phyloP scores from a whole-genome alignment of 768 basidiomycete species.

The Pisolithus microcarpus region DNA sequence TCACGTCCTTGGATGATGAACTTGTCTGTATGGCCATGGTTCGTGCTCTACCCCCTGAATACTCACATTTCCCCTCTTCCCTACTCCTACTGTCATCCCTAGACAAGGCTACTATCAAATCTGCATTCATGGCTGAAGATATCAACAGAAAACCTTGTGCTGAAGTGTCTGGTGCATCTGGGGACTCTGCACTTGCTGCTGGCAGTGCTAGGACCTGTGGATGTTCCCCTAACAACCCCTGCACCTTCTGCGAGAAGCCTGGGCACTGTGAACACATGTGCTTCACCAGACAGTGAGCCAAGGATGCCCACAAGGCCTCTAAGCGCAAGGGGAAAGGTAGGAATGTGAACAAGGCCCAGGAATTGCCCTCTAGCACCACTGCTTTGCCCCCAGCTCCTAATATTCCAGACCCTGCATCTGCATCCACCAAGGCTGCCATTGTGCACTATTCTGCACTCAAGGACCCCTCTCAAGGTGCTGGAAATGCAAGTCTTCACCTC shows the following conservation, averaged over 20 bases:
- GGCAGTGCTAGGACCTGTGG: background rate
- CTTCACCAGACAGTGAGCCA: background rate
- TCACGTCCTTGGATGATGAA: background rate
- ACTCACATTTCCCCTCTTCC: slow-evolving; percentile 8
- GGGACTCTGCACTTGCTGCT: too few relatives aligned
- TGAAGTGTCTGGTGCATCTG: too few relatives aligned
- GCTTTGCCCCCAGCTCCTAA: too few relatives aligned
- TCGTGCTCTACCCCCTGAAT: slow-evolving; percentile 4
- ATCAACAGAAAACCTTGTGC: too few relatives aligned
- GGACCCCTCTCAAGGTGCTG: too few relatives aligned
- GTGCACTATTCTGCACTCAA: too few relatives aligned
- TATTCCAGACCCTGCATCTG: background rate
- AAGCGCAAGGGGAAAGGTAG: background rate
- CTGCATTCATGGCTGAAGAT: too few relatives aligned
- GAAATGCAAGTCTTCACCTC: too few relatives aligned
- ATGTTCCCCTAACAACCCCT: background rate
- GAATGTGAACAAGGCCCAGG: background rate
- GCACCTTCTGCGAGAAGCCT: background rate
- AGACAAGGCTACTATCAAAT: too few relatives aligned
- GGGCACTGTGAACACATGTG: background rate
- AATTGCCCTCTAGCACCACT: background rate
- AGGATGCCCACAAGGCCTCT: background rate
- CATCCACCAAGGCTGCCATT: background rate
- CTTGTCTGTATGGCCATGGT: too few relatives aligned
- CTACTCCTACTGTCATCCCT: slow-evolving; percentile 6